Base-by-base conservation (phyloP, 768 basidiomycete genomes). In the Vishniacozyma victoriae region DNA sequence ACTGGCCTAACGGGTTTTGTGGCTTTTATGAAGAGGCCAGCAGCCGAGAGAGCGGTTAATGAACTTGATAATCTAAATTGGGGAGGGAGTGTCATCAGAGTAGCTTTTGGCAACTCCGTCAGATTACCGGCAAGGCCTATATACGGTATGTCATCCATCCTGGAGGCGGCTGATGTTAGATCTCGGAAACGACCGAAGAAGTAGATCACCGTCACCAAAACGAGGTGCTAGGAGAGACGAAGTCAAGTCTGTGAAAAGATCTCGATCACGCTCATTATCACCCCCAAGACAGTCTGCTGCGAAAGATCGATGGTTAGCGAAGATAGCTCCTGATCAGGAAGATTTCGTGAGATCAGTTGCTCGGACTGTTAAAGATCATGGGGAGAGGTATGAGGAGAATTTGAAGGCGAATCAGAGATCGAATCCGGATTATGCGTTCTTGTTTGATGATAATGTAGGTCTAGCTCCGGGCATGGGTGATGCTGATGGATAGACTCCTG, bases 101-200 rank as follows among this genome's bases (percentile, higher is more conserved):
- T 92, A 4, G 90, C 90, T 13, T 99, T 93, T 92, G 93, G 93
- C 67, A 97, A 97, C 73, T 87, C 92, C 1, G 87, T 97, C 5
- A 86, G 90, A 14, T 75, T 95, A 37, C 88, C 85, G 24, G 74
- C 78, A 1, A 85, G 83, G 69, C 69, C 77, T 6, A 52, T 72
- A 1, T 96, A 87, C 75, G 82, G 93, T 95, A 52, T 60, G 75
- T 61, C 5, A 9, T 33, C 9, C n/a, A n/a, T 33, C 29, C 9
- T 33, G n/a, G 29, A 9, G n/a, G 29, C n/a, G 29, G n/a, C 29
- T 33, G 9, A 33, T n/a, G n/a, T 33, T n/a, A 33, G 29, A 33
- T 33, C 29, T 33, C n/a, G n/a, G 9, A 33, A n/a, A n/a, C n/a
- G 9, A n/a, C n/a, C 29, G 29, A n/a, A 33, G 9, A 33, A n/a